A percentile compares a stretch with the other conserved stretches of the same genome.
Evolutionary conservation across 805 yeast species (phyloP).

Genomic region (Nakazawaea pomicola): DNA sequence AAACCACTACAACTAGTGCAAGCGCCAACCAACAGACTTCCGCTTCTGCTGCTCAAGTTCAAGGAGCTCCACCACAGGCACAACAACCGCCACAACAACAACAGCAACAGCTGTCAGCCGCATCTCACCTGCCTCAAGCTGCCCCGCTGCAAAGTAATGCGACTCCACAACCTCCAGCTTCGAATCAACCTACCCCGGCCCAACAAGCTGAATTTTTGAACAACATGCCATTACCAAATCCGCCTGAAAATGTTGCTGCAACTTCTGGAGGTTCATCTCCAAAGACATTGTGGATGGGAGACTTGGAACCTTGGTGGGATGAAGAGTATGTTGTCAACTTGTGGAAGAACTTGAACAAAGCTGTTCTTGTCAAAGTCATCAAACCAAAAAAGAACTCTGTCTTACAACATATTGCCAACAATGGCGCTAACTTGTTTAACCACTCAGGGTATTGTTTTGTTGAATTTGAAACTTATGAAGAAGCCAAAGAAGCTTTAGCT

Average conservation of each 20-base stretch:
- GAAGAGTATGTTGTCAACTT: slow-evolving; percentile 54
- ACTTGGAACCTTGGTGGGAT: slow-evolving; percentile 74
- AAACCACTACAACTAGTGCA: too few species aligned
- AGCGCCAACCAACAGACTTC: not conserved
- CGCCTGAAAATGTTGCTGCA: slow-evolving; percentile 47
- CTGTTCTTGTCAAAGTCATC: slow-evolving; percentile 64
- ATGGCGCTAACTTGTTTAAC: slow-evolving; percentile 16
- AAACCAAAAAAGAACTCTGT: slow-evolving; percentile 37
- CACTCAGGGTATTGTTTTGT: slow-evolving; percentile 71
- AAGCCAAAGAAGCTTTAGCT: slow-evolving; percentile 63
- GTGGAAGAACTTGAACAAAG: slow-evolving; percentile 53
- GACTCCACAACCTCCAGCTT: not conserved
- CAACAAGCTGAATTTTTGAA: slow-evolving; percentile 12
- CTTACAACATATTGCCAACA: slow-evolving; percentile 25
- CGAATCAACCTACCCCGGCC: slow-evolving; percentile 7
- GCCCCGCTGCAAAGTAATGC: not conserved
- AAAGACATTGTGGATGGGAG: slow-evolving; percentile 86
- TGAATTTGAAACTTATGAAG: slow-evolving; percentile 63
- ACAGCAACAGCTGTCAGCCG: not conserved
- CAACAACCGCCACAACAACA: not conserved
- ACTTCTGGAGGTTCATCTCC: slow-evolving; percentile 42
- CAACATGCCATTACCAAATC: slow-evolving; percentile 39
- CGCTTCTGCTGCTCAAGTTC: not conserved
- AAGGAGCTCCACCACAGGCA: not conserved
- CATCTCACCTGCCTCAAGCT: not conserved